Conservation (phyloP, 257 asterid species). For the Solanum sparsipilum region DNA sequence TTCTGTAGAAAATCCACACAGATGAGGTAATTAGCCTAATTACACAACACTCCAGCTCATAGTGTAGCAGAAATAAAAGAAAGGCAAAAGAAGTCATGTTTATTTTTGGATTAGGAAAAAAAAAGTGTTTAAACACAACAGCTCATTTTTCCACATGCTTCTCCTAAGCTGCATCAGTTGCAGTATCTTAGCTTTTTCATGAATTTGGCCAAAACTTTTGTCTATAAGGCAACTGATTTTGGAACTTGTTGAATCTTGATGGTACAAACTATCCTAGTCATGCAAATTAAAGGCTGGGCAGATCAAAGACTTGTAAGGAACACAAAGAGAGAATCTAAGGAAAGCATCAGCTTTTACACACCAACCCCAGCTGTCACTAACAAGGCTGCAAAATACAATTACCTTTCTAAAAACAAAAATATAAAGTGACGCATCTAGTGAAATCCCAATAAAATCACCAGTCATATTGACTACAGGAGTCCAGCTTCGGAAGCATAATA, state of each 20-base stretch:
- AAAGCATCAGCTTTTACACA: neutral
- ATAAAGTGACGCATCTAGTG: neutral
- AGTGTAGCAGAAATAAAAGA: neutral
- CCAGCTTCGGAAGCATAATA: neutral
- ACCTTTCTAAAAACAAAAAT: neutral
- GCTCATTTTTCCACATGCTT: neutral
- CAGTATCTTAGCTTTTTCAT: neutral
- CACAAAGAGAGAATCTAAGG: neutral
- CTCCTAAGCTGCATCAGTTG: neutral
- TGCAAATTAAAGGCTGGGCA: neutral
- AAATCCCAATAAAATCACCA: neutral
- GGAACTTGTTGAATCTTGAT: neutral
- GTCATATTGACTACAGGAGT: neutral
- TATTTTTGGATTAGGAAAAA: neutral
- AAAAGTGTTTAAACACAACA: neutral
- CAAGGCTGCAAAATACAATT: neutral
- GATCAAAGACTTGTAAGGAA: neutral
- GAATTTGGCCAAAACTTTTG: neutral
- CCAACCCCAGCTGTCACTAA: neutral
- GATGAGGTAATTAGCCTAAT: neutral
- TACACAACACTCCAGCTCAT: neutral
- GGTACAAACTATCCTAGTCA: neutral
- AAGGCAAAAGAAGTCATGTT: neutral
- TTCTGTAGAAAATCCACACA: constrained; percentile 33
- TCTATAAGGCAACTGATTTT: neutral